These are phyloP conservation scores for Takashimella tepidaria DNA, from an alignment of 1,284 basidiomycete genomes.

Conservation along the genomic window DNA sequence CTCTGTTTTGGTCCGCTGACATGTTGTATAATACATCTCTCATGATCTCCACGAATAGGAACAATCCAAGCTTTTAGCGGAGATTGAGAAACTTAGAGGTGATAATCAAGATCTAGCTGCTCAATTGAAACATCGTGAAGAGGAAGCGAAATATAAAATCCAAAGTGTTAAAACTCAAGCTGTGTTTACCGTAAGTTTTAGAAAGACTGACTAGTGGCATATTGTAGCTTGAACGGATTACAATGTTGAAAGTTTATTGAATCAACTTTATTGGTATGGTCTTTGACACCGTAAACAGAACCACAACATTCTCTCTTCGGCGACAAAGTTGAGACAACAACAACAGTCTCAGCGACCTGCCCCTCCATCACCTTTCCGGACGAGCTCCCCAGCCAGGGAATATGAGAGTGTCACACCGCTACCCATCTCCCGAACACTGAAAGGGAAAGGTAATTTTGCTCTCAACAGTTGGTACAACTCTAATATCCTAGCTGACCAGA, in stretches of 20 bases:
- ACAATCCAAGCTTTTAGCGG: conserved; percentile 12
- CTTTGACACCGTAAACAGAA: conserved; percentile 9
- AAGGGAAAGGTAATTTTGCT: conserved; percentile 30
- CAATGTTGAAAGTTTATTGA: too few species aligned
- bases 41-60: too few species aligned
- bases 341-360: conserved; percentile 14
- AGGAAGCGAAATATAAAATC: conserved; percentile 40
- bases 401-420: conserved; percentile 14
- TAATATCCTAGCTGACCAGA: conserved; percentile 3
- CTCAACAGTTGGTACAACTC: neutral
- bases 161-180: conserved; percentile 42
- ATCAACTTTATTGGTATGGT: too few species aligned
- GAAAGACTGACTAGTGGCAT: too few species aligned
- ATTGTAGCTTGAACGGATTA: too few species aligned
- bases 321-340: conserved; percentile 16
- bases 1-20: too few species aligned
- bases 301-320: conserved; percentile 15
- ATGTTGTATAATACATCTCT: too few species aligned
- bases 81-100: conserved; percentile 19
- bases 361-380: conserved; percentile 4
- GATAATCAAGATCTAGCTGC: conserved; percentile 26
- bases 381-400: conserved; percentile 4
- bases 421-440: conserved; percentile 21
- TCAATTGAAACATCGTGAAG: conserved; percentile 26
- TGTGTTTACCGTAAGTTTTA: conserved; percentile 40